Evolutionary conservation across 805 yeast genomes (phyloP), one percentile per base, ranked within the genome.

Genomic region (Hanseniaspora occidentalis): DNA sequence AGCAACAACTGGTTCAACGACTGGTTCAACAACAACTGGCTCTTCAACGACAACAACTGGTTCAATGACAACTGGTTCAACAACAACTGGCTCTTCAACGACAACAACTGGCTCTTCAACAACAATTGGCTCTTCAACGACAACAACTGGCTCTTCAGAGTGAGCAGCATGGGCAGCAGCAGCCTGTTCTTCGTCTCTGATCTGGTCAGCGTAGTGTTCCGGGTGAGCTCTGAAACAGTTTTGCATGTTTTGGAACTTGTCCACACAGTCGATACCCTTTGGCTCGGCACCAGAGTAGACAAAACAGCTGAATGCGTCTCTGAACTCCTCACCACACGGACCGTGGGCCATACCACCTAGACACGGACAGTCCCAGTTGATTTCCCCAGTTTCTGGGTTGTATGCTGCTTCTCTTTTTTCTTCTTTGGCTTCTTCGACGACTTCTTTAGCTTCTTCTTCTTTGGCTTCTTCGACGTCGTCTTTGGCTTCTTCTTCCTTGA

Each of bases 341-440:
- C 98, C 98, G 49, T 88, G 71, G 24, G 98, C 97, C 96, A 92
- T 85, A 33, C 98, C 98, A 25, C 97, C 98, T 38, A 92, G 69
- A 62, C 97, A 89, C n/a, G 98, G 97, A 62, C 98, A 92, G 57
- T 92, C 97, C 98, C 98, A 92, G 74, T 92, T 89, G 64, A 92
- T 92, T 60, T 89, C 97, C 23, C 98, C 98, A 2, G 98, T 92
- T 54, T 29, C 10, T 16, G 31, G 16, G 6, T 24, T 25, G 8
- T 37, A 43, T 6, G 40, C 35, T 13, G 40, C 3, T 29, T 33
- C 20, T 17, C 37, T 24, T 19, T 35, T 21, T 13, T 38, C 36
- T 9, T 39, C 10, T 26, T 43, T 24, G 20, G 40, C 11, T 26
- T 44, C 39, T 25, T 24, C 22, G 31, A 13, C 20, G 35, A 35